Conservation (phyloP, 768 basidiomycete genomes). For the Leucocoprinus sp. region DNA sequence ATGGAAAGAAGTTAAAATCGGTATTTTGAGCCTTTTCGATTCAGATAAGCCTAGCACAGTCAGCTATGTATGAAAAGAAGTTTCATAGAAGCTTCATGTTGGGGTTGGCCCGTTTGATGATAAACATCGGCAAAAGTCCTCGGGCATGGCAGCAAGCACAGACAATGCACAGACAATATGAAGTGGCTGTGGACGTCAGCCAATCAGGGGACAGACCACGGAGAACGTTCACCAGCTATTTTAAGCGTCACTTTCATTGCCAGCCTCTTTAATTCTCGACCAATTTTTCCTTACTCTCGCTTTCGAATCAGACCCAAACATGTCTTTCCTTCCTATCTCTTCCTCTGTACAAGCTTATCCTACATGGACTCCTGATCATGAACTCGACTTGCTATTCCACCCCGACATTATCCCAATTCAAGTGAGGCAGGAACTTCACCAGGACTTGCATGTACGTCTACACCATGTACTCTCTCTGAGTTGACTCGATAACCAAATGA, state of each 20-base stretch:
- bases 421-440: constrained; percentile 50
- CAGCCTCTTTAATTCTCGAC: constrained; percentile 2
- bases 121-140: too few relatives aligned
- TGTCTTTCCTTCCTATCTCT: constrained; percentile 15
- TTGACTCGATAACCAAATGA: not conserved
- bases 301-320: not conserved
- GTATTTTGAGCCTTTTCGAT: too few relatives aligned
- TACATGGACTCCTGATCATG: constrained; percentile 29
- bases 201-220: not conserved
- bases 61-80: too few relatives aligned
- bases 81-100: too few relatives aligned
- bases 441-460: constrained; percentile 56
- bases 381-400: constrained; percentile 75
- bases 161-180: not conserved
- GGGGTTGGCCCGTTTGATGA: too few relatives aligned
- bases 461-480: not conserved
- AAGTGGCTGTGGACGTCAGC: constrained; percentile 3
- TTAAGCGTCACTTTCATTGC: not conserved
- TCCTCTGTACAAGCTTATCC: constrained; percentile 34
- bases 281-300: not conserved
- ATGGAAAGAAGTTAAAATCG: too few relatives aligned
- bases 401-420: constrained; percentile 60
- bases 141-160: not conserved
- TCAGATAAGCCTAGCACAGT: too few relatives aligned
- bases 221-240: constrained; percentile 9